These are phyloP conservation scores for Prinsepia uniflora DNA, from an alignment of 306 rosid species.

Conservation along the genomic window DNA sequence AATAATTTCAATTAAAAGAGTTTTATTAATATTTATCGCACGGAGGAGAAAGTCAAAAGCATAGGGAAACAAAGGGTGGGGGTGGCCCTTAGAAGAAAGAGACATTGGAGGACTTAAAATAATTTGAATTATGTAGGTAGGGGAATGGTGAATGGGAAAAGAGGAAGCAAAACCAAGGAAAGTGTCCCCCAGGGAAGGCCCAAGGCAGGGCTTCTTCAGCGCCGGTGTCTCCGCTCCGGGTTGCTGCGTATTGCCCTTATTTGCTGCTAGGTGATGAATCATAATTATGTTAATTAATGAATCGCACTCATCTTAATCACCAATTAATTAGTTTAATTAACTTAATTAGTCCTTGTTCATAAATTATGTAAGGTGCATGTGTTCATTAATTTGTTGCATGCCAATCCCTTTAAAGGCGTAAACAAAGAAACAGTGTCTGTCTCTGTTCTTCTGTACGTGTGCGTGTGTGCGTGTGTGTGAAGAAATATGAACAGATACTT, in stretches of 20 bases:
- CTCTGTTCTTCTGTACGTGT: slow-evolving; percentile 16
- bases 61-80: no score
- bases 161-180: slow-evolving; percentile 63
- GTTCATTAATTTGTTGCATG: neutral
- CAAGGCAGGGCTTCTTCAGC: slow-evolving; percentile 87
- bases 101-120: neutral
- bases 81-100: slow-evolving; percentile 16
- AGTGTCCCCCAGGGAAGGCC: slow-evolving; percentile 69
- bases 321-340: neutral
- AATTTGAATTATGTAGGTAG: neutral
- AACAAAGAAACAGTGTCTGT: slow-evolving; percentile 7
- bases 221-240: slow-evolving; percentile 94
- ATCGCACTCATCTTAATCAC: no score
- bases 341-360: neutral
- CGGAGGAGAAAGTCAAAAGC: no score
- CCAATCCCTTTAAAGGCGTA: neutral
- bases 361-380: neutral
- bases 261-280: neutral
- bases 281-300: no score
- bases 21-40: no score
- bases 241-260: slow-evolving; percentile 21
- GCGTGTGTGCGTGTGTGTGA: neutral
- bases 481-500: slow-evolving; percentile 28
- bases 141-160: slow-evolving; percentile 18
- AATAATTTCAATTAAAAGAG: no score